A percentile compares a stretch with the other conserved stretches of the same genome.
These are phyloP conservation scores for Aspergillus unguis DNA, from an alignment of 2,329 filamentous ascomycete species.

Conservation along the genomic window DNA sequence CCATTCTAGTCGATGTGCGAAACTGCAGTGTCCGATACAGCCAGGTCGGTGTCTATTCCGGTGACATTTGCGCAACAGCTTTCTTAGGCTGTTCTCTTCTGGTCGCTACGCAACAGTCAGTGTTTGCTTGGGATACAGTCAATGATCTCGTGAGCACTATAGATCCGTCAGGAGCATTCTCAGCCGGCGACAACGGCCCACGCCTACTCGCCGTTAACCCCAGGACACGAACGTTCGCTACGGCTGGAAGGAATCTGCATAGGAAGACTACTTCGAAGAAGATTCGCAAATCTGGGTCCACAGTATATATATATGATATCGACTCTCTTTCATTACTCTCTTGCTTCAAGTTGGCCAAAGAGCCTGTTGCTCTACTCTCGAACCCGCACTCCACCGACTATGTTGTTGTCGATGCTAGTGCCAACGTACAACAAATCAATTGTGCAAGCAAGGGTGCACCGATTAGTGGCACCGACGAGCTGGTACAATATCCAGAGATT, in stretches of 20 bases:
- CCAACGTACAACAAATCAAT: conserved; percentile 59
- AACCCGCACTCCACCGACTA: conserved; percentile 66
- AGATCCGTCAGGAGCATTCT: conserved; percentile 49
- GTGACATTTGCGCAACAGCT: conserved; percentile 63
- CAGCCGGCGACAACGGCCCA: conserved; percentile 10
- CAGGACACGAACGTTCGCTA: conserved; percentile 62
- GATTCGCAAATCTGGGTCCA: conserved; percentile 42
- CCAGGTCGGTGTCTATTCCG: conserved; percentile 65
- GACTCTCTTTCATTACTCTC: conserved; percentile 59
- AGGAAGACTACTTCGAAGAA: conserved; percentile 38
- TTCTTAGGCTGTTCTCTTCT: conserved; percentile 73
- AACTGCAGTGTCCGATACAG: conserved; percentile 65
- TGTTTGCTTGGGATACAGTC: conserved; percentile 76
- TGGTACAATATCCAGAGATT: conserved; percentile 25
- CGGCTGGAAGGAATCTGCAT: conserved; percentile 47
- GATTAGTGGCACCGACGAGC: conserved; percentile 22
- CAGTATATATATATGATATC: conserved; percentile 65
- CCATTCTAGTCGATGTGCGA: conserved; percentile 73
- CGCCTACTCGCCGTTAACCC: conserved; percentile 64
- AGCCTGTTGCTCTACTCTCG: conserved; percentile 66
- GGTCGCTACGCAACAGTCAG: conserved; percentile 67
- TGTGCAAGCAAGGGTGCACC: conserved; percentile 25
- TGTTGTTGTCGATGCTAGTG: conserved; percentile 69
- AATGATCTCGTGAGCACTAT: conserved; percentile 69
- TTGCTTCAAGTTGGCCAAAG: conserved; percentile 52